Evolutionary conservation across 2,329 filamentous ascomycete genomes (phyloP).

Genomic region (Xylaria multiplex): DNA sequence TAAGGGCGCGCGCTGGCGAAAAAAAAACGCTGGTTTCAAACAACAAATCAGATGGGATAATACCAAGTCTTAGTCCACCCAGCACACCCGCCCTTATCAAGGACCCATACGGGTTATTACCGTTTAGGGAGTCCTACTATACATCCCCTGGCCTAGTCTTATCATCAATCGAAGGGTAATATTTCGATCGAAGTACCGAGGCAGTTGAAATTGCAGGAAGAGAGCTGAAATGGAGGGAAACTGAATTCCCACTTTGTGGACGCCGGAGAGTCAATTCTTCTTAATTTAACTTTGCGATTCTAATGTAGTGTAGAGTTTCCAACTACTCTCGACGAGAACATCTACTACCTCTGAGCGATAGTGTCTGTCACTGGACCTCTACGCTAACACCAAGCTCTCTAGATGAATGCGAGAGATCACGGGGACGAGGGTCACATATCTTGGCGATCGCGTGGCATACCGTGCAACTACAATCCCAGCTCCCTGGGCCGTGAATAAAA

Average conservation of each 20-base stretch:
- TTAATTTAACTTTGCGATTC: too few species aligned
- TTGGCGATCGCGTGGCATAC: conserved; percentile 29
- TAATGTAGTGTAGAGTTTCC: too few species aligned
- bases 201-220: conserved; percentile 6
- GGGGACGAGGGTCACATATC: neutral
- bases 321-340: too few species aligned
- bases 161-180: conserved; percentile 24
- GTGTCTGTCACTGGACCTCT: neutral
- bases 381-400: conserved; percentile 1
- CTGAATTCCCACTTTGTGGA: conserved; percentile 9
- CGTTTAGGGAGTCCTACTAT: conserved; percentile 19
- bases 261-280: neutral
- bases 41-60: conserved; percentile 45
- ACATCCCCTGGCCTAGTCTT: conserved; percentile 28
- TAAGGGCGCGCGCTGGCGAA: conserved; percentile 2
- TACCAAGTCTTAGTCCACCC: conserved; percentile 16
- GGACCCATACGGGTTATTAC: conserved; percentile 11
- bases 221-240: conserved; percentile 21
- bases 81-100: conserved; percentile 39
- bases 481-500: conserved; percentile 7
- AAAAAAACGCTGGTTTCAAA: conserved; percentile 6
- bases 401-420: neutral
- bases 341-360: too few species aligned
- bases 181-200: conserved; percentile 2
- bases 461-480: conserved; percentile 14